phyloP scores from a whole-genome alignment of 208 protist species.

The Angomonas deanei region DNA sequence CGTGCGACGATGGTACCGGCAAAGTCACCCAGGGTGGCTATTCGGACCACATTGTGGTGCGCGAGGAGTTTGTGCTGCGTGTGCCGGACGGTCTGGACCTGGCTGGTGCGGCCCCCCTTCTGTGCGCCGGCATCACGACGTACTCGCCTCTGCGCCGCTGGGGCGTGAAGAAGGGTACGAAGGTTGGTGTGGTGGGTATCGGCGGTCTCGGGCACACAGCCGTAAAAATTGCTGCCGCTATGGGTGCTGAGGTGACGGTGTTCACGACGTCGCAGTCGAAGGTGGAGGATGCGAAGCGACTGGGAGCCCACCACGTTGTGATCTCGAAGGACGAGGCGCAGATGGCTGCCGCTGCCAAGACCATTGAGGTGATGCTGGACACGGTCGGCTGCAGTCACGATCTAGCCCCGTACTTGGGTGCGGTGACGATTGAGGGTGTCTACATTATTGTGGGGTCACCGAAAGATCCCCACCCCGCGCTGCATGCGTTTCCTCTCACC shows the following conservation, averaged over 20 bases:
- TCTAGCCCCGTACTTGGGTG: constrained; percentile 29
- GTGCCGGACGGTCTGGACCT: not conserved
- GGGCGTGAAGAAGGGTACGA: constrained; percentile 25
- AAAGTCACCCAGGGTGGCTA: constrained; percentile 23
- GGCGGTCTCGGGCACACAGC: constrained; percentile 81
- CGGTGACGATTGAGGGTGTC: constrained; percentile 28
- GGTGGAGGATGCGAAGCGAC: constrained; percentile 22
- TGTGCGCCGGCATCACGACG: constrained; percentile 18
- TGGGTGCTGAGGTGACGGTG: constrained; percentile 15
- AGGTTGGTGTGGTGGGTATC: constrained; percentile 60
- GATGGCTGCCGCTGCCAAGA: constrained; percentile 24
- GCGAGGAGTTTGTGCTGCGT: constrained; percentile 6
- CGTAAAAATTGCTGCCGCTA: constrained; percentile 38
- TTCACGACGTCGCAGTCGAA: constrained; percentile 44
- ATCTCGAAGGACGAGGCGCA: constrained; percentile 35
- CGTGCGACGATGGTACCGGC: constrained; percentile 7
- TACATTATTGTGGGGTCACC: constrained; percentile 34
- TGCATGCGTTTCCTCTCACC: constrained; percentile 21
- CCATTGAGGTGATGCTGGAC: constrained; percentile 40
- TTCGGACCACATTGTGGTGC: constrained; percentile 17
- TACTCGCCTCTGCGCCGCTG: constrained; percentile 52
- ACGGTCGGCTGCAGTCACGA: constrained; percentile 31
- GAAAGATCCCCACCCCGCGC: constrained; percentile 23
- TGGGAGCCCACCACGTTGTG: constrained; percentile 43
- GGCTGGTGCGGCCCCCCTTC: not conserved